Percentiles rank a stretch among this genome's conserved stretches.
Evolutionary conservation across 108 stramenopile genomes (phyloP).

Genomic region (Cylindrotheca closterium): DNA sequence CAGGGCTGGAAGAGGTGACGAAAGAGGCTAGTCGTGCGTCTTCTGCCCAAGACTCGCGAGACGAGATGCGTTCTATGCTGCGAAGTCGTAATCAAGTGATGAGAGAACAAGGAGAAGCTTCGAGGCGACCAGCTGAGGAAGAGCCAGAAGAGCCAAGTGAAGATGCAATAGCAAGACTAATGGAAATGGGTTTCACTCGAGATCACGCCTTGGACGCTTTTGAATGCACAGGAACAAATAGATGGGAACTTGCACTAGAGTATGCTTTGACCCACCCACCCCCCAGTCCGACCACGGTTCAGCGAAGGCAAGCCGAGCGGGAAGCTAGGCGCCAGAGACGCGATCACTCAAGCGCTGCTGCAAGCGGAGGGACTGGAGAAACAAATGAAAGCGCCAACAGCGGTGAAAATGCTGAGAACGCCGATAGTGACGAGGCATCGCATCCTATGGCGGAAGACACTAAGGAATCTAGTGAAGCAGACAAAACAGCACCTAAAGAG

Average conservation of each 20-base stretch:
- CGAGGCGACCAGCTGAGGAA: not conserved
- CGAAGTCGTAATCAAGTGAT: constrained; percentile 13
- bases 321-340: constrained; percentile 29
- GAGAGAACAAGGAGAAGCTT: not conserved
- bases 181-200: constrained; percentile 90
- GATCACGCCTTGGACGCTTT: constrained; percentile 85
- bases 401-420: constrained; percentile 8
- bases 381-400: constrained; percentile 1
- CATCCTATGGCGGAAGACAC: constrained; percentile 17
- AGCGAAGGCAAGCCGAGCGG: constrained; percentile 31
- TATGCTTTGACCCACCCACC: constrained; percentile 81
- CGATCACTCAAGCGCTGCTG: not conserved
- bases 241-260: constrained; percentile 89
- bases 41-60: constrained; percentile 3
- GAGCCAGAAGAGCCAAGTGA: constrained; percentile 79
- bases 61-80: constrained; percentile 6
- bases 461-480: not conserved
- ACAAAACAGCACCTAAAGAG: not conserved
- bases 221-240: constrained; percentile 63
- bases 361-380: not conserved
- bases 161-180: constrained; percentile 61
- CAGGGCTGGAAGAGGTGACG: constrained; percentile 58
- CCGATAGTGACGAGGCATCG: constrained; percentile 3
- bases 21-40: constrained; percentile 24
- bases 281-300: constrained; percentile 36